Base-by-base conservation (phyloP, 2,329 filamentous ascomycete species). In the Cucurbitaria berberidis region DNA sequence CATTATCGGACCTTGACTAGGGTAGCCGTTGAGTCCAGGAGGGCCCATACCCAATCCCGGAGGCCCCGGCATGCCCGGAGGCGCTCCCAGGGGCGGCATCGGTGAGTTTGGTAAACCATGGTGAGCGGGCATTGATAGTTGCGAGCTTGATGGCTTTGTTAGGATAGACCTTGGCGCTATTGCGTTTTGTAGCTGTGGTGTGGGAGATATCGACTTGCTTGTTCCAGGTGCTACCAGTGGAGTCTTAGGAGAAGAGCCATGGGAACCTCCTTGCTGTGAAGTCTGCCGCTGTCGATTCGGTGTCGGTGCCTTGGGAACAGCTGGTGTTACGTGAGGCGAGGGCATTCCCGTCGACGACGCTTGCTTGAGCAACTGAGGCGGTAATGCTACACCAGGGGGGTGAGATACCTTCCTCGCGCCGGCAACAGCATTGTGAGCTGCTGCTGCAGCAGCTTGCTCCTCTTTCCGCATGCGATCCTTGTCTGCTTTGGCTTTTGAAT, bases 301-400 rank as follows among this genome's bases (percentile, higher is more conserved):
- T 11, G 90, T 93, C 5, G 91, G 87, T 18, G 88, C 87, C 73
- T 96, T 96, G 11, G 92, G 87, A 41, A 96, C 77, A 22, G 86
- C 88, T 7, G 95, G 93, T 29, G 90, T 95, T 45, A 93, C 84
- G 70, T 91, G 90, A 7, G 93, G 93, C 15, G 93, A 97, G 42
- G 86, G 85, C 59, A 88, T 82, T 53, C 77, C 77, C 15, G 78
- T 76, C 27, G 77, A 75, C 19, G 72, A 74, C 26, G 78, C 82
- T 51, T 84, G 81, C 62, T 84, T 80, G 34, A 81, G 76, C 45
- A 86, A 68, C 43, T 80, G 81, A 38, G 82, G 78, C 30, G 84
- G 81, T 35, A 86, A 71, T 40, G 82, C 80, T 27, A 84, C 79
- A 48, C 75, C 62, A 63, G 77, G 63, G 60, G 69, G 70, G 65